These are phyloP conservation scores for Cercospora citrullina DNA, from an alignment of 2,329 filamentous ascomycete species.

Conservation along the genomic window DNA sequence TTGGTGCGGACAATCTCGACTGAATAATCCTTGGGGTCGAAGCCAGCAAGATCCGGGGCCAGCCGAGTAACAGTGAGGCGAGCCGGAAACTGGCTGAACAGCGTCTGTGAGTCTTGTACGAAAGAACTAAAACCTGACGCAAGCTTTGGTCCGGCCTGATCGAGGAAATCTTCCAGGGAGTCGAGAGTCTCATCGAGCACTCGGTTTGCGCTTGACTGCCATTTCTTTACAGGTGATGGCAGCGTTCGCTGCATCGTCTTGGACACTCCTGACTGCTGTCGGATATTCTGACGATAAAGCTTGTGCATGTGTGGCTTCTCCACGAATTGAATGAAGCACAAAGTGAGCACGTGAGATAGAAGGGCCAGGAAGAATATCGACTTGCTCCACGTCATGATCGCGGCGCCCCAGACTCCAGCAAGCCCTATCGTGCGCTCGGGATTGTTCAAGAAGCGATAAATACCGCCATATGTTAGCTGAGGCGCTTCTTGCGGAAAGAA, in stretches of 20 bases:
- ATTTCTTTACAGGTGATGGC: slow-evolving; percentile 77
- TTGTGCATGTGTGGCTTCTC: slow-evolving; percentile 98
- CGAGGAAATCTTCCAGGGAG: slow-evolving; percentile 87
- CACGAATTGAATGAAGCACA: slow-evolving; percentile 87
- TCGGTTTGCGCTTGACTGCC: slow-evolving; percentile 82
- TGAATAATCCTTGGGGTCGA: slow-evolving; percentile 77
- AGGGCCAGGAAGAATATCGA: slow-evolving; percentile 85
- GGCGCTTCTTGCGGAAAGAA: slow-evolving; percentile 93
- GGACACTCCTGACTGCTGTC: slow-evolving; percentile 84
- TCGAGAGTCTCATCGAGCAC: slow-evolving; percentile 84
- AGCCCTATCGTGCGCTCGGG: slow-evolving; percentile 91
- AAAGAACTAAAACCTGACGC: slow-evolving; percentile 83
- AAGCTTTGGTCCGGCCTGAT: slow-evolving; percentile 80
- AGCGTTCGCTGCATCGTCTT: slow-evolving; percentile 87
- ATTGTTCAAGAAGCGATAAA: slow-evolving; percentile 97
- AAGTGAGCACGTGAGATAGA: slow-evolving; percentile 77
- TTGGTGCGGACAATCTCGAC: slow-evolving; percentile 69
- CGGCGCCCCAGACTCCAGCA: slow-evolving; percentile 92
- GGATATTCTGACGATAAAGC: slow-evolving; percentile 81
- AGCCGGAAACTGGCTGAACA: slow-evolving; percentile 88
- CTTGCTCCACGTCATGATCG: slow-evolving; percentile 87
- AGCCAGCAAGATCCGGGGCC: slow-evolving; percentile 75
- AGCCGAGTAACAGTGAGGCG: slow-evolving; percentile 80
- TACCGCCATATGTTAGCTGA: slow-evolving; percentile 92
- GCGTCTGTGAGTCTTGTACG: slow-evolving; percentile 79